Evolutionary conservation across 2,329 filamentous ascomycete genomes (phyloP).

Genomic region (Ophiostoma australiae): DNA sequence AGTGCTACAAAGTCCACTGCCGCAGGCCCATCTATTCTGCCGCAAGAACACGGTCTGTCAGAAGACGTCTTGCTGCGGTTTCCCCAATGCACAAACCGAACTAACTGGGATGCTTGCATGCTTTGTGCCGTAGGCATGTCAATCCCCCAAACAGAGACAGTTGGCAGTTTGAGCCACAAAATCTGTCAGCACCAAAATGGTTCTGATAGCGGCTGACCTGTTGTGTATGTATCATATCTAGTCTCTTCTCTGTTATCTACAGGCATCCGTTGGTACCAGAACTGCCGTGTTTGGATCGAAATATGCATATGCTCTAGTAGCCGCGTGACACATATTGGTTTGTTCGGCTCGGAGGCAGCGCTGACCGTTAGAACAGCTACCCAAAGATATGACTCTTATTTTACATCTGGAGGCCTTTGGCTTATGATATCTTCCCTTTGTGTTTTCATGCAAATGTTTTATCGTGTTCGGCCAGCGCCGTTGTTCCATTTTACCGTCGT

Average conservation of each 20-base stretch:
- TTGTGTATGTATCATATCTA: not conserved
- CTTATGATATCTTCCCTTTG: too few species aligned
- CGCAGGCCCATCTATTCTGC: not conserved
- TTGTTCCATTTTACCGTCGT: not conserved
- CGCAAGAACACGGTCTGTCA: not conserved
- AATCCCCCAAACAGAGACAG: not conserved
- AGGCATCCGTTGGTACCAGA: not conserved
- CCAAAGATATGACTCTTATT: not conserved
- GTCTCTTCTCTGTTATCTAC: not conserved
- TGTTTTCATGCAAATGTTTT: not conserved
- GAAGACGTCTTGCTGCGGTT: not conserved
- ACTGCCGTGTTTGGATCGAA: not conserved
- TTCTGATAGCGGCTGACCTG: not conserved
- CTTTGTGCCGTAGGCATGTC: not conserved
- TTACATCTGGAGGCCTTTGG: too few species aligned
- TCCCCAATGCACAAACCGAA: not conserved
- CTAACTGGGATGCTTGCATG: not conserved
- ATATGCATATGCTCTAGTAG: not conserved
- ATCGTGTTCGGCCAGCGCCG: not conserved
- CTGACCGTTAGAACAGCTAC: not conserved
- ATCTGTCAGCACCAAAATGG: not conserved
- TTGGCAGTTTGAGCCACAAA: not conserved
- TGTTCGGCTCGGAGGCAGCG: not conserved
- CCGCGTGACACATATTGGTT: not conserved
- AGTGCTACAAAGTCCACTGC: not conserved